These are phyloP conservation scores for Aspergillus flavus DNA, from an alignment of 2,329 filamentous ascomycete genomes.

Conservation along the genomic window DNA sequence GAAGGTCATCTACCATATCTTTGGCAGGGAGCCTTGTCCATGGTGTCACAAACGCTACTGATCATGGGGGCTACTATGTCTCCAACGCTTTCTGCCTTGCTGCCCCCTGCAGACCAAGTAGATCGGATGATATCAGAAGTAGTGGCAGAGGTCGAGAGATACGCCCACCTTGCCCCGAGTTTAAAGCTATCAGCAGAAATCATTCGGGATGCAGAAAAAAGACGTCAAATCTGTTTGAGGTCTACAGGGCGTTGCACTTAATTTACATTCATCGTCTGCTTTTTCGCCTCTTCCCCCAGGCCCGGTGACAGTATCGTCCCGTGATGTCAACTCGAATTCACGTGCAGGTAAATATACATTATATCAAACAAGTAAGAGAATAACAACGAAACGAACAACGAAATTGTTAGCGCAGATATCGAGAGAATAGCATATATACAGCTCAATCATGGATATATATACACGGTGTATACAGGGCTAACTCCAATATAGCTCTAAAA, in stretches of 20 bases:
- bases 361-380: not conserved
- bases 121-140: slow-evolving; percentile 79
- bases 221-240: slow-evolving; percentile 56
- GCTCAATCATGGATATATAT: not conserved
- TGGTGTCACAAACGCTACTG: slow-evolving; percentile 78
- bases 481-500: not conserved
- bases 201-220: slow-evolving; percentile 74
- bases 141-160: slow-evolving; percentile 72
- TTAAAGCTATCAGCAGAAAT: slow-evolving; percentile 77
- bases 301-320: not conserved
- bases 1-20: slow-evolving; percentile 83
- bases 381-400: too few relatives aligned
- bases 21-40: slow-evolving; percentile 81
- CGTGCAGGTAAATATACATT: not conserved
- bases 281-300: not conserved
- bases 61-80: slow-evolving; percentile 87
- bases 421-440: not conserved
- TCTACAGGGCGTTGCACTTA: slow-evolving; percentile 16
- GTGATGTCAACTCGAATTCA: not conserved
- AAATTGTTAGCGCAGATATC: not conserved
- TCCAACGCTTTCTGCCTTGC: slow-evolving; percentile 67
- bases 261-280: not conserved
- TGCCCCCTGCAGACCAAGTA: slow-evolving; percentile 60
- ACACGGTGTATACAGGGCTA: not conserved
- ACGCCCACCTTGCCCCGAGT: slow-evolving; percentile 75